Percentiles rank a stretch among this genome's conserved stretches.
These are phyloP conservation scores for Termitomyces sp. DNA, from an alignment of 768 basidiomycete genomes.

Conservation along the genomic window DNA sequence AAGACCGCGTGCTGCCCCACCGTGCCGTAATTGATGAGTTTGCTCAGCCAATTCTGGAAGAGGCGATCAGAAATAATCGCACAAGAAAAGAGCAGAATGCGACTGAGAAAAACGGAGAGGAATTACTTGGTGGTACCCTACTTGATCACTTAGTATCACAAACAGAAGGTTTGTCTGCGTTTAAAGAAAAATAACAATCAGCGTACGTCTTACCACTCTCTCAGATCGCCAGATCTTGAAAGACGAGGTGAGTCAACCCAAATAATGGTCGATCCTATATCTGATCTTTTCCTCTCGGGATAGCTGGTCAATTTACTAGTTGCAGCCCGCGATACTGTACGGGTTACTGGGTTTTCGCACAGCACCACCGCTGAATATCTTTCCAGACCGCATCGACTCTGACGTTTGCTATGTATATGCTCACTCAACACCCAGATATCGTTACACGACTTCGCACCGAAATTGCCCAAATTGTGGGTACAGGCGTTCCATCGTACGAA, in stretches of 20 bases:
- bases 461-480: constrained; percentile 43
- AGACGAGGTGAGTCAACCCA: constrained; percentile 16
- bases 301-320: constrained; percentile 37
- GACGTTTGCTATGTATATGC: constrained; percentile 53
- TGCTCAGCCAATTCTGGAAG: constrained; percentile 49
- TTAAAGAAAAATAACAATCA: background rate
- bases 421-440: constrained; percentile 49
- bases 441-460: constrained; percentile 46
- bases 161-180: constrained; percentile 45
- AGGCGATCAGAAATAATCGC: constrained; percentile 41
- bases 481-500: constrained; percentile 47
- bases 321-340: constrained; percentile 43
- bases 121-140: constrained; percentile 33
- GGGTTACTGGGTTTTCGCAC: background rate
- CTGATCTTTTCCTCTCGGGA: background rate
- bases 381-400: constrained; percentile 45
- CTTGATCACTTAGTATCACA: constrained; percentile 53
- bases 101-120: constrained; percentile 17
- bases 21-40: constrained; percentile 48
- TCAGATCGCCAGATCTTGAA: constrained; percentile 20
- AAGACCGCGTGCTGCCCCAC: constrained; percentile 41
- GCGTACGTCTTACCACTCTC: background rate
- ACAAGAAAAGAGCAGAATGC: constrained; percentile 7
- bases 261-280: too few species aligned
- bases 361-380: background rate